Evolutionary conservation across 345 rosid species (phyloP).

Genomic region (Eucalyptus guilfoylei): DNA sequence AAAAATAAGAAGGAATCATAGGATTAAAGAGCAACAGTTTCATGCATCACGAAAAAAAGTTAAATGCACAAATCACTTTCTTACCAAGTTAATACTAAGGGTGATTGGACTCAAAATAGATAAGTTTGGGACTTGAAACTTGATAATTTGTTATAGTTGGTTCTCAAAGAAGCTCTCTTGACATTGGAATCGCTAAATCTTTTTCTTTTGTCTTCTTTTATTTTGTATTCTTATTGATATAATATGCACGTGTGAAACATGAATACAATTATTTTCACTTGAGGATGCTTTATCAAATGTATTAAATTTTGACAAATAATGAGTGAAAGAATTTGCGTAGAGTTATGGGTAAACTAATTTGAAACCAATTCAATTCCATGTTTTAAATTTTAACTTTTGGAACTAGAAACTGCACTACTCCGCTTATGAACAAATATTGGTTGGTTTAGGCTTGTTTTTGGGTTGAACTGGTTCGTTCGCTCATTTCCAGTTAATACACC

Average conservation of each 20-base stretch:
- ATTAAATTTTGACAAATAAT: background rate
- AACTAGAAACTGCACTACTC: accelerated
- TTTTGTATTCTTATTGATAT: background rate
- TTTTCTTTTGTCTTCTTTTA: background rate
- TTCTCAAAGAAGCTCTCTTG: background rate
- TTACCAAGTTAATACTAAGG: background rate
- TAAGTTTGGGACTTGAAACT: background rate
- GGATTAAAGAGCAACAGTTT: background rate
- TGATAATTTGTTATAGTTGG: background rate
- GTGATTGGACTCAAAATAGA: background rate
- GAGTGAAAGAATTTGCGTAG: background rate
- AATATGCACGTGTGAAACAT: background rate
- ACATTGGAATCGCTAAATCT: accelerated
- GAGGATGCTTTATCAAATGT: background rate
- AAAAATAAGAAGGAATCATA: background rate
- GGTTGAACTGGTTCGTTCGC: accelerated
- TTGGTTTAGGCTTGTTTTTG: accelerated
- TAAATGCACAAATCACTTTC: background rate
- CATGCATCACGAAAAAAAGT: background rate
- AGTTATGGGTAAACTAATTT: background rate
- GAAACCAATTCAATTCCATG: accelerated
- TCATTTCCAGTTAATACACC: background rate
- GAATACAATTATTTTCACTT: background rate
- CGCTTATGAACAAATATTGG: background rate
- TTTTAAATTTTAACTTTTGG: background rate